Percentiles rank a stretch among this genome's conserved stretches.
Evolutionary conservation across 108 stramenopile genomes (phyloP).

Genomic region (Skeletonema tropicum): DNA sequence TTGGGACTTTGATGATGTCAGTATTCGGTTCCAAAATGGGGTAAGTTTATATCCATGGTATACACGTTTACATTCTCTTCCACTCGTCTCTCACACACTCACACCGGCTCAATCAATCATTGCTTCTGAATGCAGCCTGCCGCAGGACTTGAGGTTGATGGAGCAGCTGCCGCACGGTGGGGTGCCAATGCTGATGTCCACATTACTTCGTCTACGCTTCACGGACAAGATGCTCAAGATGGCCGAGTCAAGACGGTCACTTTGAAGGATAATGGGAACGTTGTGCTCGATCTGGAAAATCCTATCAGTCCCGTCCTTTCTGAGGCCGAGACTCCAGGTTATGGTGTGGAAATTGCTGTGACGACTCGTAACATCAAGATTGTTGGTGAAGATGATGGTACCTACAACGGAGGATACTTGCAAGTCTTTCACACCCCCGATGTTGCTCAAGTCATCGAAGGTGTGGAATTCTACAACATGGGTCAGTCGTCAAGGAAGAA

Average conservation of each 20-base stretch:
- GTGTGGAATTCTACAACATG: conserved; percentile 60
- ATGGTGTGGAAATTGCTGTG: conserved; percentile 69
- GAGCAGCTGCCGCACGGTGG: conserved; percentile 37
- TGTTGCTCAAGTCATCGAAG: conserved; percentile 59
- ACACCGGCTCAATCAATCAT: background rate
- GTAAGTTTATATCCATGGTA: conserved; percentile 23
- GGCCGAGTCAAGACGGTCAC: conserved; percentile 28
- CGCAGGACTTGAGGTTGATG: conserved; percentile 34
- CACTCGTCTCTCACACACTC: background rate
- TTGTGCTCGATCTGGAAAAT: conserved; percentile 42
- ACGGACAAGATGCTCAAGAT: conserved; percentile 44
- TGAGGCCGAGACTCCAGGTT: conserved; percentile 45
- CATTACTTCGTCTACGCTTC: conserved; percentile 60
- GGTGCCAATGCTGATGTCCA: conserved; percentile 52
- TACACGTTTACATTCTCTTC: background rate
- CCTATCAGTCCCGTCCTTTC: conserved; percentile 48
- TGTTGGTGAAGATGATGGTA: conserved; percentile 45
- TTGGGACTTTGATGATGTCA: conserved; percentile 52
- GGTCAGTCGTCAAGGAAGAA: conserved; percentile 53
- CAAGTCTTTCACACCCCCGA: conserved; percentile 62
- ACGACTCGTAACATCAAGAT: conserved; percentile 69
- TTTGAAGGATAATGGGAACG: conserved; percentile 34
- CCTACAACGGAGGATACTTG: conserved; percentile 54
- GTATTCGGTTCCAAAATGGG: conserved; percentile 35
- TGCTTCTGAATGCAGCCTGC: conserved; percentile 12